These are phyloP conservation scores for Lasiosphaeriaceae sp. DNA, from an alignment of 495 filamentous ascomycete genomes.

Conservation along the genomic window DNA sequence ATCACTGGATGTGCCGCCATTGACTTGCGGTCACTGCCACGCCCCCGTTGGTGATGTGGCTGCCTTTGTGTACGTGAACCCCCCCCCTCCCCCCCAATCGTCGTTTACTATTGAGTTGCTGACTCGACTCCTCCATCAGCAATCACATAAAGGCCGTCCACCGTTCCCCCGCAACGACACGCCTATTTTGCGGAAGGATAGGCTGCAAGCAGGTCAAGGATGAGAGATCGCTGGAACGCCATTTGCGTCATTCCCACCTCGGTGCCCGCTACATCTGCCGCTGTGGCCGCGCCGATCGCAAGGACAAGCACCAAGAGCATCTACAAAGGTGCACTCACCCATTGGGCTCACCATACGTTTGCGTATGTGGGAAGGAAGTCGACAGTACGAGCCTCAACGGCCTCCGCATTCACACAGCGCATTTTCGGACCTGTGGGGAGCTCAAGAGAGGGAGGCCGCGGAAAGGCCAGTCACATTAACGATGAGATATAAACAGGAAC, in stretches of 20 bases:
- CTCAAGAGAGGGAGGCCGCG: not conserved
- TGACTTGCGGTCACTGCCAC: not conserved
- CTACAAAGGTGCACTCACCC: not conserved
- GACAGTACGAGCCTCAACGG: not conserved
- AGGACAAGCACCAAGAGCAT: not conserved
- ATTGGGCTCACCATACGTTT: not conserved
- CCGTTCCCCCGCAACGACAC: not conserved
- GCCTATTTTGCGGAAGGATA: not conserved
- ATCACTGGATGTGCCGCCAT: not conserved
- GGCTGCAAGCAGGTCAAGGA: not conserved
- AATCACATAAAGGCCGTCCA: not conserved
- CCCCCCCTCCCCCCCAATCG: not conserved
- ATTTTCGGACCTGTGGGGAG: not conserved
- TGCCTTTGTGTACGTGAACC: not conserved
- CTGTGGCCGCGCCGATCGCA: not conserved
- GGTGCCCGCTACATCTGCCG: not conserved
- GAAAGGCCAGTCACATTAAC: not conserved
- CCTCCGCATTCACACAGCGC: not conserved
- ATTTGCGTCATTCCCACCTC: not conserved
- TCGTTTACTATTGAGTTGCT: not conserved
- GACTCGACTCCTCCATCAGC: not conserved
- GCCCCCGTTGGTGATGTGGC: not conserved
- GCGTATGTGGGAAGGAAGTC: not conserved
- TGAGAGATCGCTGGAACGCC: not conserved
- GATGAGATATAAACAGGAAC: no score